Evolutionary conservation across 2,329 filamentous ascomycete species (phyloP).

Genomic region (Ceratocystis cubensis): DNA sequence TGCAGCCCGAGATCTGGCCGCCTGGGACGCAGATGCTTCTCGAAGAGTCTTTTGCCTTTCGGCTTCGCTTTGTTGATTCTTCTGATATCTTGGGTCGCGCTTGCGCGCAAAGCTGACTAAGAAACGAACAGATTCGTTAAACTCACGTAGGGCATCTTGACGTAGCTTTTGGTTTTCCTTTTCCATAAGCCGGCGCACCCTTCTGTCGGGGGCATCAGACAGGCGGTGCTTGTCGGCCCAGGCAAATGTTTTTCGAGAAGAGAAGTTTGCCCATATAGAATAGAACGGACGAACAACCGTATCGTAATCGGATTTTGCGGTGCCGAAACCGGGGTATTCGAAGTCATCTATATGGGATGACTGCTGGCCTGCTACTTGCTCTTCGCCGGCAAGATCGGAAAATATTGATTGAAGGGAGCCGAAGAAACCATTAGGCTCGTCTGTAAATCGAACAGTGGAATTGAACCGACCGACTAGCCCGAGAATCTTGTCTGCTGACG

Average conservation of each 20-base stretch:
- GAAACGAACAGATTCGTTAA: constrained; percentile 82
- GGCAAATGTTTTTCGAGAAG: constrained; percentile 71
- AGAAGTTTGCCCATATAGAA: constrained; percentile 63
- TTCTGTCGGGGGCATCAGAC: constrained; percentile 76
- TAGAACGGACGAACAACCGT: constrained; percentile 71
- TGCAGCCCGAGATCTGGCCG: constrained; percentile 66
- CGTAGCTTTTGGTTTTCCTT: constrained; percentile 82
- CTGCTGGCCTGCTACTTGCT: constrained; percentile 31
- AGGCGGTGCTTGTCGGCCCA: constrained; percentile 82
- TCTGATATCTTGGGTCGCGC: constrained; percentile 72
- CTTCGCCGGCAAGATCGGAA: constrained; percentile 65
- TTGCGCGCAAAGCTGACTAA: constrained; percentile 83
- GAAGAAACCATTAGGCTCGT: constrained; percentile 73
- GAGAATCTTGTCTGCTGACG: constrained; percentile 67
- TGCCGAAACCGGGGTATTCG: constrained; percentile 74
- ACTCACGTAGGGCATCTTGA: constrained; percentile 72
- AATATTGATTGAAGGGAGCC: constrained; percentile 67
- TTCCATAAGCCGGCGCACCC: constrained; percentile 73
- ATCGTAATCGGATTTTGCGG: constrained; percentile 63
- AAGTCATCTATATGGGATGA: constrained; percentile 44
- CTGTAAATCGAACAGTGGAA: constrained; percentile 63
- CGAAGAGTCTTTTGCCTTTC: constrained; percentile 69
- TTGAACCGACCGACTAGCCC: constrained; percentile 70
- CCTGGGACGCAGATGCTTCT: constrained; percentile 70
- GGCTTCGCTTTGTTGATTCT: constrained; percentile 63